These are phyloP conservation scores for Tolypocladium tundrense DNA, from an alignment of 2,329 filamentous ascomycete genomes.

Conservation along the genomic window DNA sequence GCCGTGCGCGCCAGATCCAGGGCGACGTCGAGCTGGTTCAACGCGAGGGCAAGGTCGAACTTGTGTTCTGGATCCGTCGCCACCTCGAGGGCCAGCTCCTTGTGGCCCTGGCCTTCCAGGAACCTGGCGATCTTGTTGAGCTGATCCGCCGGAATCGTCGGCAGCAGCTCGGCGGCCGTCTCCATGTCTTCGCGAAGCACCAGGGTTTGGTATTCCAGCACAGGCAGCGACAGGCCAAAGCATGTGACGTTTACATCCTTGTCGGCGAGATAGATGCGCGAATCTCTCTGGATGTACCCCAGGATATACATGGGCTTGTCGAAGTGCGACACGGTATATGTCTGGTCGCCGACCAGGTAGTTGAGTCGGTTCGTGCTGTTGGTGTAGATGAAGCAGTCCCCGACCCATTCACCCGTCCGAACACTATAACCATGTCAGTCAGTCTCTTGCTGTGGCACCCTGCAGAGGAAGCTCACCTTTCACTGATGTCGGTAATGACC, in stretches of 20 bases:
- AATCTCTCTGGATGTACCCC: constrained; percentile 90
- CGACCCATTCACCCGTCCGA: constrained; percentile 93
- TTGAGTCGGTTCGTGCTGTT: constrained; percentile 94
- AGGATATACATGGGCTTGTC: constrained; percentile 92
- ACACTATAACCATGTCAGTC: constrained; percentile 44
- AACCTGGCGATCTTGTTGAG: constrained; percentile 98
- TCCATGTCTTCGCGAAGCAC: constrained; percentile 93
- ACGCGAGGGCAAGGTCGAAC: constrained; percentile 78
- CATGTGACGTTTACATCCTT: constrained; percentile 91
- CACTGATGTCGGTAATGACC: constrained; percentile 89
- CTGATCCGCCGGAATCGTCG: constrained; percentile 79
- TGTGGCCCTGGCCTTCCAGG: constrained; percentile 93
- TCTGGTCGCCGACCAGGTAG: constrained; percentile 95
- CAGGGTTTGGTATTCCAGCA: constrained; percentile 94
- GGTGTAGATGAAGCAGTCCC: constrained; percentile 98
- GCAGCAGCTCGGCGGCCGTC: constrained; percentile 73
- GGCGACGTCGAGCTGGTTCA: constrained; percentile 78
- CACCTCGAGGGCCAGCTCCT: constrained; percentile 88
- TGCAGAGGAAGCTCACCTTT: constrained; percentile 46
- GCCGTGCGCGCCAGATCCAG: constrained; percentile 73
- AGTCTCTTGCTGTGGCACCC: constrained; percentile 2
- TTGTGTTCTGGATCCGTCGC: constrained; percentile 94
- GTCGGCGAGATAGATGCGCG: constrained; percentile 88
- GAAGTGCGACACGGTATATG: constrained; percentile 94
- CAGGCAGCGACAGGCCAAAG: constrained; percentile 80